Base-by-base conservation (phyloP, 1,284 basidiomycete species). In the Microstroma glucosiphilum region DNA sequence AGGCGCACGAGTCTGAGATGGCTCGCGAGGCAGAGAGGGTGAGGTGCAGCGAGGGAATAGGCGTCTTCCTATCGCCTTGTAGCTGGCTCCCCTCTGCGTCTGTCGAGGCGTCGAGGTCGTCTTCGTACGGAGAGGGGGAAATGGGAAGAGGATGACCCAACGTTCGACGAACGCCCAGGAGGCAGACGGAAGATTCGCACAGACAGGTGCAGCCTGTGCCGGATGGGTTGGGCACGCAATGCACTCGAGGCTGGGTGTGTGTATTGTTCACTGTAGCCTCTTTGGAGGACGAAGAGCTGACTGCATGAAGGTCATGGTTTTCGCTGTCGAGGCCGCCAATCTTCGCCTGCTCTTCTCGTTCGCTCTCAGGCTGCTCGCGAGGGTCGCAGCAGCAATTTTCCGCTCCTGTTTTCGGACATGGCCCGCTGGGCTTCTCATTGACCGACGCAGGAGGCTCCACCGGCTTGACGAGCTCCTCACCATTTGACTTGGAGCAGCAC, bases 131-230 rank as follows among this genome's bases (percentile, higher is more conserved):
- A 37, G 30, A 37, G 9, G 30, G 9, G 9, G 30, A 37, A 9
- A 37, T 37, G 30, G 30, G 30, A 37, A 37, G 30, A 3, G 30
- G 30, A 9, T 37, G 30, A 9, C 30, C 30, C n/a, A 56, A 23
- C 7, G 17, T 21, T 11, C 21, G 6, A 17, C 17, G 40, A 9
- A 48, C 57, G n/a, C 46, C 59, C 46, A 54, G 49, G 42, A 40
- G 51, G 15, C 51, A 54, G 51, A 54, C 51, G 51, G n/a, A 19
- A 6, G 51, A 19, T 30, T 75, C 70, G 63, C 76, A 77, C 1
- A 72, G 71, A 53, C 77, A 79, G 6, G 75, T 75, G 51, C 77
- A 79, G 1, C 72, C 76, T 25, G 68, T 71, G 23, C 77, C 77
- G 25, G 56, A 64, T 1, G 77, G 77, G 56, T 76, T 73, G 21